Evolutionary conservation across 257 asterid species (phyloP), one percentile per base, ranked within the genome.

Genomic region (Gynochthodes officinalis): DNA sequence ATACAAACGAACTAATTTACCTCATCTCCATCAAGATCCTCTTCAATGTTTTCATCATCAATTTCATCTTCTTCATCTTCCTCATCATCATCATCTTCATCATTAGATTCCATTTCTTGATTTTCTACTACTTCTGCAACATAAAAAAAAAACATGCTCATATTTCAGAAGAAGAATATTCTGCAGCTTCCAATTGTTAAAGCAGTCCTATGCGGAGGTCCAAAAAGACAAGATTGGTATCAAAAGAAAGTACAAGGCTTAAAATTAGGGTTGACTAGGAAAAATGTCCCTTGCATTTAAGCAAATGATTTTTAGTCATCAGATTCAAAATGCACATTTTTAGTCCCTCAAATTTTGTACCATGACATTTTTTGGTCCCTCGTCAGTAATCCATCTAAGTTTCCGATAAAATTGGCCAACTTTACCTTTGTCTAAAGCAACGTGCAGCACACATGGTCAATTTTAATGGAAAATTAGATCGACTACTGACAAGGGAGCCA

Each of bases 41-140:
- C 95, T 68, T 80, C 96, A 80, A 80, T 76, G 76, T 79, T 79
- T 78, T 86, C 96, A 82, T 90, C 90, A 64, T 90, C 96, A 67
- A 70, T 13, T 70, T 89, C 93, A 72, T 85, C 89, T 66, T 85
- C 97, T 67, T 81, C 87, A 21, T 82, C 88, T 37, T 88, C 93
- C 39, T 74, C 77, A 48, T 84, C 89, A 21, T 80, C 76, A 23
- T 90, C 95, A 59, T 76, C 85, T 44, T 80, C 94, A 25, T 85
- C 89, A 48, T 77, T 82, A 44, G 73, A 75, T 68, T 86, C 95
- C 82, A 81, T 87, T 25, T 82, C 86, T 81, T 79, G 86, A 74
- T 62, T 81, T 68, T 80, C 89, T 53, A 77, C 63, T 60, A 75
- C 81, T 70, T 83, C 90, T 83, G 80, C 60, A 69, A 64, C 67